Conservation (phyloP, 108 stramenopile species). For the Cyclotella sp. region DNA sequence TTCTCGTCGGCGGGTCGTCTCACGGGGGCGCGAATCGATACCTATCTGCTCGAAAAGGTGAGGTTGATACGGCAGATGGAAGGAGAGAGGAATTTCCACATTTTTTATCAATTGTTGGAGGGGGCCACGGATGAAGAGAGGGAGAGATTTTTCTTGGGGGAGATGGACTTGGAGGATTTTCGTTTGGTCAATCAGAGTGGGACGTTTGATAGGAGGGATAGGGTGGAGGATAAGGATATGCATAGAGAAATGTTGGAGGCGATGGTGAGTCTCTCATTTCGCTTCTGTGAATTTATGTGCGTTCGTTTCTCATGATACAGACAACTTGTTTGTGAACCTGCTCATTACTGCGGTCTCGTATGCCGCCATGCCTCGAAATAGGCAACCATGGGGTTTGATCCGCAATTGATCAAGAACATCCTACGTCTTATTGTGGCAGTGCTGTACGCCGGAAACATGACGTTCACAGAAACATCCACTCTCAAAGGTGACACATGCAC, state of each 20-base stretch:
- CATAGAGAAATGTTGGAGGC: constrained; percentile 68
- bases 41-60: constrained; percentile 87
- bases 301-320: background rate
- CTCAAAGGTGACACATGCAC: constrained; percentile 50
- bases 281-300: background rate
- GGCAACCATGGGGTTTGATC: constrained; percentile 71
- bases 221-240: constrained; percentile 71
- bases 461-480: constrained; percentile 56
- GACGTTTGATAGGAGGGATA: constrained; percentile 84
- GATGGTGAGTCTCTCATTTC: constrained; percentile 48
- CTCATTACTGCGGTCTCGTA: background rate
- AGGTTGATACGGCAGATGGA: constrained; percentile 67
- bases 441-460: constrained; percentile 74
- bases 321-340: background rate
- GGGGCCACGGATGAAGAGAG: constrained; percentile 50
- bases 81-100: constrained; percentile 94
- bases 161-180: constrained; percentile 67
- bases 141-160: constrained; percentile 33
- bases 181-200: constrained; percentile 71
- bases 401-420: constrained; percentile 50
- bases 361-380: constrained; percentile 6
- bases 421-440: constrained; percentile 67
- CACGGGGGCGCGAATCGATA: constrained; percentile 76
- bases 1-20: constrained; percentile 68
- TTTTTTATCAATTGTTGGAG: constrained; percentile 87